Evolutionary conservation across 1,284 basidiomycete genomes (phyloP).

Genomic region (Moesziomyces parantarcticus): DNA sequence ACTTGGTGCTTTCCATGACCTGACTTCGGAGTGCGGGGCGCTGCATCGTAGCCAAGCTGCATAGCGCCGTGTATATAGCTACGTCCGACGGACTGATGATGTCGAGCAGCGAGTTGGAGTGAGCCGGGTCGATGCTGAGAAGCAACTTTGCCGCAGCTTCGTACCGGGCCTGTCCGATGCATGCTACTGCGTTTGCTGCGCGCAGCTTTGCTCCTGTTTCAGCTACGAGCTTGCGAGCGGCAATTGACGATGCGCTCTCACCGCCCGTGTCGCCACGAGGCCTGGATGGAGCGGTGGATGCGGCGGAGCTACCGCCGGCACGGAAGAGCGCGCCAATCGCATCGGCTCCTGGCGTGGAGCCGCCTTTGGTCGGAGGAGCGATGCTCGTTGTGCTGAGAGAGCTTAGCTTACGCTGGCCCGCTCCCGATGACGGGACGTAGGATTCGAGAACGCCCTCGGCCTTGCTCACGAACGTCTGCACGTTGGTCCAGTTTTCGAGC

Average conservation of each 20-base stretch:
- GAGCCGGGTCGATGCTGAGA: slow-evolving; percentile 73
- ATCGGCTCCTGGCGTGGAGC: slow-evolving; percentile 51
- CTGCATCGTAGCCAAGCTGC: slow-evolving; percentile 79
- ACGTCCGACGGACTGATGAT: slow-evolving; percentile 81
- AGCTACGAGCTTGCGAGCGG: slow-evolving; percentile 34
- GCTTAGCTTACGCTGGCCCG: slow-evolving; percentile 69
- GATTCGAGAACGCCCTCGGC: slow-evolving; percentile 86
- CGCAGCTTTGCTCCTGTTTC: slow-evolving; percentile 79
- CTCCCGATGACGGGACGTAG: slow-evolving; percentile 62
- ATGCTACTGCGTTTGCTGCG: slow-evolving; percentile 78
- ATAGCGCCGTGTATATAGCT: slow-evolving; percentile 82
- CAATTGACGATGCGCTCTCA: slow-evolving; percentile 22
- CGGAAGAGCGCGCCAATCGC: slow-evolving; percentile 66
- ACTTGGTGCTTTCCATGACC: slow-evolving; percentile 77
- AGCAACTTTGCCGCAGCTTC: slow-evolving; percentile 80
- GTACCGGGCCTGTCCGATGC: slow-evolving; percentile 77
- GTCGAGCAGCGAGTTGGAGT: slow-evolving; percentile 68
- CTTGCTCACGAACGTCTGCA: slow-evolving; percentile 88
- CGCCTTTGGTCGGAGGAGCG: slow-evolving; percentile 44
- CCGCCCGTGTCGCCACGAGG: slow-evolving; percentile 8
- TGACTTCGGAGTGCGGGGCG: slow-evolving; percentile 76
- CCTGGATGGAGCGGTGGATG: slow-evolving; percentile 3
- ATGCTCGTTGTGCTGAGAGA: slow-evolving; percentile 28
- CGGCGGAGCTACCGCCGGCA: slow-evolving; percentile 52
- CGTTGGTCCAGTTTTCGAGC: slow-evolving; percentile 82